These are phyloP conservation scores for Sporopachydermia lactativora DNA, from an alignment of 805 yeast genomes.

Conservation along the genomic window DNA sequence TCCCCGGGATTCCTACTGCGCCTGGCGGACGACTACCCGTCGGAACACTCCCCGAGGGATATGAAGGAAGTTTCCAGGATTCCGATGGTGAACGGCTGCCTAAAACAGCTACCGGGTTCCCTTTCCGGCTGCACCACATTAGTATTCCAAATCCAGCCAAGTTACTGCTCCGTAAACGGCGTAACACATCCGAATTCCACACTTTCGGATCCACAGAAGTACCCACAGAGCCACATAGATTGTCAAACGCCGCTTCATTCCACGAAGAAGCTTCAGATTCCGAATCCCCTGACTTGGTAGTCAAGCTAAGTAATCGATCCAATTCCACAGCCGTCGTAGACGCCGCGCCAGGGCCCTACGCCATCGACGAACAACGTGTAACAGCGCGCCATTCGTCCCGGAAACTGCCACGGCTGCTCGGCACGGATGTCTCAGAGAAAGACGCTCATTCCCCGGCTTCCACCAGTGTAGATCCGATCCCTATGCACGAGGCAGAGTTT, in stretches of 20 bases:
- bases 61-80: background rate
- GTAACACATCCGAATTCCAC: no score
- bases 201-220: no score
- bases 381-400: background rate
- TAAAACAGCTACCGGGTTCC: background rate
- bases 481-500: background rate
- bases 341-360: constrained; percentile 1
- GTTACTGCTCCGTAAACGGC: background rate
- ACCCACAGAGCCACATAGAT: no score
- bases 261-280: no score
- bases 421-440: background rate
- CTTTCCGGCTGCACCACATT: no score
- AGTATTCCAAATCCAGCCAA: background rate
- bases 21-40: background rate
- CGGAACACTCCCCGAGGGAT: background rate
- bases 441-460: background rate
- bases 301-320: background rate
- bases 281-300: no score
- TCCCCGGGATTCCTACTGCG: no score
- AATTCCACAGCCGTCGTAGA: background rate
- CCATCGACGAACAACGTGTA: background rate
- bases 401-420: background rate
- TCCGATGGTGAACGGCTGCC: background rate
- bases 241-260: no score
- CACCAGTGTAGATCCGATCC: background rate